Conservation (phyloP, 164 flowering plant genomes). For the Kingdonia uniflora region DNA sequence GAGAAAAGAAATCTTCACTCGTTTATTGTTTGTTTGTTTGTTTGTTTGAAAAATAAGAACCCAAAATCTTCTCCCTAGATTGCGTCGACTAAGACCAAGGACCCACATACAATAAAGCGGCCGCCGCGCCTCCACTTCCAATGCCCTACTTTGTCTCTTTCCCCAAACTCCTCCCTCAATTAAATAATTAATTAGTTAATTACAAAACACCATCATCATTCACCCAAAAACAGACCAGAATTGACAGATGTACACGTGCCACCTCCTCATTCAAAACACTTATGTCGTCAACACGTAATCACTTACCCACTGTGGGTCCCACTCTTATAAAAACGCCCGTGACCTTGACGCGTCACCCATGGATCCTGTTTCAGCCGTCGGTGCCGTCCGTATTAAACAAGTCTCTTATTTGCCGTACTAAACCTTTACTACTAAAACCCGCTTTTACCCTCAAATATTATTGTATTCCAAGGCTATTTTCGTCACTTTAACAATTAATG, state of each 20-base stretch:
- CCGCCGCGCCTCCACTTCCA: constrained; percentile 34
- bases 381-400: constrained; percentile 10
- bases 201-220: neutral
- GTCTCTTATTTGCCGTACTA: neutral
- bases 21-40: too few relatives aligned
- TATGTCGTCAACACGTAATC: constrained; percentile 35
- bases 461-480: too few relatives aligned
- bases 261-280: neutral
- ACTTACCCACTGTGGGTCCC: constrained; percentile 14
- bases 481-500: too few relatives aligned
- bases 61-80: constrained; percentile 15
- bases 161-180: neutral
- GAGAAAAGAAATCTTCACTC: too few relatives aligned
- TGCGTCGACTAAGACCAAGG: constrained; percentile 14
- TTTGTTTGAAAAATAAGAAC: neutral
- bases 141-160: constrained; percentile 5
- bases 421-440: neutral
- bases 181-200: neutral
- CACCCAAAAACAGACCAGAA: neutral
- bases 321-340: constrained; percentile 7
- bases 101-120: constrained; percentile 30
- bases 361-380: constrained; percentile 12
- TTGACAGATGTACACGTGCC: constrained; percentile 13
- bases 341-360: constrained; percentile 4
- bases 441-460: too few relatives aligned